Base-by-base conservation (phyloP, 2,329 filamentous ascomycete genomes). In the Lecanicillium sp. region DNA sequence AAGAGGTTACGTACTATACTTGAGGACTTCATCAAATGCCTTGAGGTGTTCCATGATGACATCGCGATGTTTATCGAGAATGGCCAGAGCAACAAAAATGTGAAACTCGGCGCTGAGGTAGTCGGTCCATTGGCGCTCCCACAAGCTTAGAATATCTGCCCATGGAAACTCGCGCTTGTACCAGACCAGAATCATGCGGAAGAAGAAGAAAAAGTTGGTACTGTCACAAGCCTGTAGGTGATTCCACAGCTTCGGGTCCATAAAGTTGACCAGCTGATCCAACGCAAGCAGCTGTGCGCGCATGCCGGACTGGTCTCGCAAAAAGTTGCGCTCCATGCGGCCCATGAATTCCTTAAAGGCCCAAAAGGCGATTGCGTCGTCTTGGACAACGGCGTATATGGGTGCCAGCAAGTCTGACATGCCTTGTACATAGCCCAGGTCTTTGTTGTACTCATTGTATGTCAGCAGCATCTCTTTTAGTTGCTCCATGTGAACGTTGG, bases 151-250 rank as follows among this genome's bases (percentile, higher is more conserved):
- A 9, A 95, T 78, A 53, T 96, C 88, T 34, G 73, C 59, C 86
- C 90, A 98, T 48, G 79, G 75, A 52, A 98, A 98, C 61, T 98
- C 92, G 34, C 92, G 83, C 68, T 98, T 98, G 62, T 92, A 98
- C 92, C 92, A 98, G 9, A 98, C 92, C 2, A 98, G 71, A 25
- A 98, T 71, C 92, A 96, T 96, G 43, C 92, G 85, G 76, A 96
- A 98, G 70, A 98, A 96, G 69, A 98, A 98, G 64, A 98, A 98
- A 63, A 98, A 98, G 59, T 98, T 98, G 17, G 92, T 98, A 53
- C 85, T 94, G 53, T 98, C 94, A 15, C 89, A 85, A 13, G 76
- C 80, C 58, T 94, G 79, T 0, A 98, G 75, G 52, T 98, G 92
- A 2, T 85, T 71, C 62, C 95, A 96, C 7, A 98, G 78, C 56